A percentile compares a stretch with the other conserved stretches of the same genome.
These are phyloP conservation scores for Drechslerella dactyloides DNA, from an alignment of 2,329 filamentous ascomycete genomes.

Conservation along the genomic window DNA sequence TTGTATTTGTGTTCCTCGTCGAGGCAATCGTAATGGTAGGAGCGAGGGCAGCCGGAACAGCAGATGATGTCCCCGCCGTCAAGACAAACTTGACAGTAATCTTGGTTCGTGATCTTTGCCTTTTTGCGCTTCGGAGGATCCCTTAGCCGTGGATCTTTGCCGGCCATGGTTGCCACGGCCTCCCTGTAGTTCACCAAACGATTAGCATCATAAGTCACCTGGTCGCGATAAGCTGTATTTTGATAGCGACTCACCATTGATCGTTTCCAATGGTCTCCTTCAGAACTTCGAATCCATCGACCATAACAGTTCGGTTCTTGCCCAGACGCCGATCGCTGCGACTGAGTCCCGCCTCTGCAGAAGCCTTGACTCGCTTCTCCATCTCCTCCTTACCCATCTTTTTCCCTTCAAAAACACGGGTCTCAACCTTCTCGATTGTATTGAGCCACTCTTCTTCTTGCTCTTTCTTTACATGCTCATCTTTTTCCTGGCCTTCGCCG, in stretches of 20 bases:
- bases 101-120: slow-evolving; percentile 61
- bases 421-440: slow-evolving; percentile 66
- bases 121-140: slow-evolving; percentile 63
- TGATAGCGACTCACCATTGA: slow-evolving; percentile 58
- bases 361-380: slow-evolving; percentile 53
- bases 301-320: slow-evolving; percentile 67
- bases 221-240: not conserved
- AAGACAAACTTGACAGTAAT: slow-evolving; percentile 64
- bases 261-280: slow-evolving; percentile 65
- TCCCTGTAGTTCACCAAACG: slow-evolving; percentile 56
- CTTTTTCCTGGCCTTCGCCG: slow-evolving; percentile 55
- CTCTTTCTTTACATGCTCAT: slow-evolving; percentile 58
- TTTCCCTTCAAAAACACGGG: slow-evolving; percentile 66
- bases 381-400: slow-evolving; percentile 59
- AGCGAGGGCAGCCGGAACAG: slow-evolving; percentile 64
- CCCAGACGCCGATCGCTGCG: slow-evolving; percentile 63
- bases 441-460: slow-evolving; percentile 66
- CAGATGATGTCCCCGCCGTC: slow-evolving; percentile 61
- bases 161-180: slow-evolving; percentile 65
- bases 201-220: slow-evolving; percentile 8
- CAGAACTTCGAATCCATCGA: slow-evolving; percentile 65
- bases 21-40: slow-evolving; percentile 65
- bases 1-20: slow-evolving; percentile 60
- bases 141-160: slow-evolving; percentile 64
- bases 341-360: slow-evolving; percentile 57